Base-by-base conservation (phyloP, 1,284 basidiomycete species). In the Caloboletus firmus region DNA sequence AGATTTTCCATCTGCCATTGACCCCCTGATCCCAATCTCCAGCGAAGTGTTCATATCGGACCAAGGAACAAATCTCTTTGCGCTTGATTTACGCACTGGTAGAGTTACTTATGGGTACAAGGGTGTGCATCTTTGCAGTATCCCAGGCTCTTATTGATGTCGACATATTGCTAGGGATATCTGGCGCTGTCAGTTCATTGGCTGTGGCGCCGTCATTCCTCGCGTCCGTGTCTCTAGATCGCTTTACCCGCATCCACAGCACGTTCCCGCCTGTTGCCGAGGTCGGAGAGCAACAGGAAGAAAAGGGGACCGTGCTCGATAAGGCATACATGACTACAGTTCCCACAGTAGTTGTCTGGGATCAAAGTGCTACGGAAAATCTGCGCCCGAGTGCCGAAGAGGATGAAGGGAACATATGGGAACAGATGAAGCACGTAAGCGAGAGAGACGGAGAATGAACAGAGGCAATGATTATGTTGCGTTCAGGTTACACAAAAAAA, bases 1-100 rank as follows among this genome's bases (percentile, higher is more conserved):
- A n/a, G 8, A 24, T 22, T 41, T 30, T 11, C 1, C 17, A 26
- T 36, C 43, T 13, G 34, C 20, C 30, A 15, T 28, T 50, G n/a
- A 50, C 31, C 42, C 22, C 31, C 28, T 18, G 22, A 24, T 52
- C 37, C 15, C 42, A 9, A 57, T 55, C 57, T 51, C 20, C 51
- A 94, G 92, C 64, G 87, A 95, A 68, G 70, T 84, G 1, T 93
- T 93, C 65, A 78, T 89, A 44, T 78, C 87, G 7, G 93, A 95
- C 68, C 77, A 80, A 52, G 85, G 85, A 5, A 83, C 79, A 40
- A 83, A 84, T 62, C 67, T 95, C 1, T 86, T 80, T 49, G 79
- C 89, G 0, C 55, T 95, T 5, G 93, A 95, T 68, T 61, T 88
- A 37, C 81, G 93, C 15, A 92, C 81, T 43, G 93, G 93, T 0